These are phyloP conservation scores for Oehlia diaphana DNA, from an alignment of 192 early-diverging fungal genomes.

Conservation along the genomic window DNA sequence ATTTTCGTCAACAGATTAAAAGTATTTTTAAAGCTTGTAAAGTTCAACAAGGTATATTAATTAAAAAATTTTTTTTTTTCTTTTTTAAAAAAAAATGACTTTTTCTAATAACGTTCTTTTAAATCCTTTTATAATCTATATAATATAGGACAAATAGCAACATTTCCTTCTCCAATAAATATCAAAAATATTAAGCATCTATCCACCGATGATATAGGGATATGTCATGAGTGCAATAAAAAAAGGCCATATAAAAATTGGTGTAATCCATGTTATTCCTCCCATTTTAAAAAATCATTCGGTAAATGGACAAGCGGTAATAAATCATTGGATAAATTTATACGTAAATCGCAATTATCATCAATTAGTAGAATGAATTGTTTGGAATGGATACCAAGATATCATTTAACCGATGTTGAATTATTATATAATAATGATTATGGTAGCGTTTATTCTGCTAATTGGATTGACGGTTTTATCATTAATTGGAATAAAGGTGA, in stretches of 20 bases:
- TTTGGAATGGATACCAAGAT: slow-evolving; percentile 18
- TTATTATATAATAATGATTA: background rate
- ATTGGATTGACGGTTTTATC: background rate
- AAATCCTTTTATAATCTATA: too few relatives aligned
- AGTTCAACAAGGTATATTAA: too few relatives aligned
- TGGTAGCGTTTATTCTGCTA: background rate
- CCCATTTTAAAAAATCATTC: background rate
- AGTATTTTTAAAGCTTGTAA: too few relatives aligned
- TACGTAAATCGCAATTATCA: background rate
- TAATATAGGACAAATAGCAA: too few relatives aligned
- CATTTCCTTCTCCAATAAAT: too few relatives aligned
- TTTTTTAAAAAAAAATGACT: too few relatives aligned
- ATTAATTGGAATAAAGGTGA: background rate
- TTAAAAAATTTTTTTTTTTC: too few relatives aligned
- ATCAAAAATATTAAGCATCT: too few relatives aligned
- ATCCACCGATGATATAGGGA: too few relatives aligned
- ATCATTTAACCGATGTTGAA: slow-evolving; percentile 16
- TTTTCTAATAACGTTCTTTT: too few relatives aligned
- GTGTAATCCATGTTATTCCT: background rate
- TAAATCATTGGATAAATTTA: slow-evolving; percentile 5
- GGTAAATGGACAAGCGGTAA: slow-evolving; percentile 3
- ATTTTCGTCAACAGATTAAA: too few relatives aligned
- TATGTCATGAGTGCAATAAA: background rate
- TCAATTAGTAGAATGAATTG: background rate
- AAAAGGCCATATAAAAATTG: background rate